Evolutionary conservation across 768 basidiomycete genomes (phyloP).

Genomic region (Suillus cothurnatus): DNA sequence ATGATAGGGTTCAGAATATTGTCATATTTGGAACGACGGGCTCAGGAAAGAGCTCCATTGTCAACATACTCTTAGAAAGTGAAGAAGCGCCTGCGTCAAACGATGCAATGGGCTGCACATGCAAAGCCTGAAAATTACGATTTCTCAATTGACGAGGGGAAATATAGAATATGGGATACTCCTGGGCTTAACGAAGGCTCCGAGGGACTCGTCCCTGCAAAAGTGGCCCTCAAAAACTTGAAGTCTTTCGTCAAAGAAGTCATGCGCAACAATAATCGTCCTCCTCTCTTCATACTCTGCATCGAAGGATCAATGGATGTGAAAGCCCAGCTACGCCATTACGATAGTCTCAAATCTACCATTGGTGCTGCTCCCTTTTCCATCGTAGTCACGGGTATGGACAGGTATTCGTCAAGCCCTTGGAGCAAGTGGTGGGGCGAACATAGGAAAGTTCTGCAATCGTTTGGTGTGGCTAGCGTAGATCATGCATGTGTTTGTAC

Average conservation of each 20-base stretch:
- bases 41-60: not conserved
- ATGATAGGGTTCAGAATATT: not conserved
- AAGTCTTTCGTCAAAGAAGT: conserved; percentile 19
- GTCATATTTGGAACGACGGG: not conserved
- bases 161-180: conserved; percentile 33
- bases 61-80: not conserved
- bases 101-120: conserved; percentile 32
- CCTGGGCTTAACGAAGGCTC: conserved; percentile 29
- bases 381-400: conserved; percentile 5
- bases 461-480: not conserved
- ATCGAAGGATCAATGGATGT: not conserved
- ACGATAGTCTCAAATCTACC: not conserved
- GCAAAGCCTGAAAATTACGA: conserved; percentile 25
- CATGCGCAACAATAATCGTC: conserved; percentile 12
- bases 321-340: not conserved
- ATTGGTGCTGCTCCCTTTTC: not conserved
- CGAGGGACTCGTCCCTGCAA: conserved; percentile 23
- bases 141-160: conserved; percentile 28
- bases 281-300: not conserved
- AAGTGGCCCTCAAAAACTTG: conserved; percentile 31
- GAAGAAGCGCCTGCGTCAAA: conserved; percentile 11
- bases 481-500: not conserved
- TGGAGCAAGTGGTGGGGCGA: conserved; percentile 3
- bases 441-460: not conserved
- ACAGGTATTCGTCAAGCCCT: not conserved